These are phyloP conservation scores for Lecanicillium sp. DNA, from an alignment of 2,329 filamentous ascomycete genomes.

Conservation along the genomic window DNA sequence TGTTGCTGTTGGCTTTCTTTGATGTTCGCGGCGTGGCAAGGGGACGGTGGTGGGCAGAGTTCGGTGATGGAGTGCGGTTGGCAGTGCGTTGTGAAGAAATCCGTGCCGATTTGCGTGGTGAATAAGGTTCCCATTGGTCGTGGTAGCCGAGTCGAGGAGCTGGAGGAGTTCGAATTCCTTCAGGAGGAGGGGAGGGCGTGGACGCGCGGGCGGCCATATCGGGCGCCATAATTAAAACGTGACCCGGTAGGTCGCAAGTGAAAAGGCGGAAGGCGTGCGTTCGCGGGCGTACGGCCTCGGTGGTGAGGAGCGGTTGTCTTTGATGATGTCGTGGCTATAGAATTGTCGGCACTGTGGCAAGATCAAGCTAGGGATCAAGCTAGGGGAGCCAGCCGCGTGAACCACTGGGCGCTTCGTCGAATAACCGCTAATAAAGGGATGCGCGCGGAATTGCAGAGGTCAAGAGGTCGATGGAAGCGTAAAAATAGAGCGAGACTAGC, in stretches of 20 bases:
- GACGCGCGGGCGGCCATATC: constrained; percentile 39
- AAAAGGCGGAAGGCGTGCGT: background rate
- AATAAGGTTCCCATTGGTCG: constrained; percentile 66
- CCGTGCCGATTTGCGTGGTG: constrained; percentile 61
- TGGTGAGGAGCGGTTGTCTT: background rate
- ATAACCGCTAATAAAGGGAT: too few species aligned
- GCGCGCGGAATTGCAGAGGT: too few species aligned
- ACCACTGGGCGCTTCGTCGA: too few species aligned
- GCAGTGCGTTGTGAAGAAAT: constrained; percentile 47
- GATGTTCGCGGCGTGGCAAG: constrained; percentile 23
- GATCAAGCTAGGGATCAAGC: constrained; percentile 1
- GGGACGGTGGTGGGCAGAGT: constrained; percentile 24
- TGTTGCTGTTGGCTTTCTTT: constrained; percentile 22
- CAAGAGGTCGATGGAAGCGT: background rate
- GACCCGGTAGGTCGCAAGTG: background rate
- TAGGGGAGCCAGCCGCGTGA: too few species aligned
- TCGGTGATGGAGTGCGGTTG: constrained; percentile 50
- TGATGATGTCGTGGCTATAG: background rate
- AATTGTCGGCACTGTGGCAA: background rate
- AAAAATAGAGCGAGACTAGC: background rate
- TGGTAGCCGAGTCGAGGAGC: constrained; percentile 60
- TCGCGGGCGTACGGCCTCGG: too few species aligned
- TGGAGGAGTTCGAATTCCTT: constrained; percentile 53
- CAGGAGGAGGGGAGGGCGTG: constrained; percentile 52
- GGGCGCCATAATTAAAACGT: constrained; percentile 23